Evolutionary conservation across 2,329 filamentous ascomycete species (phyloP).

Genomic region (Fusarium paranaense): DNA sequence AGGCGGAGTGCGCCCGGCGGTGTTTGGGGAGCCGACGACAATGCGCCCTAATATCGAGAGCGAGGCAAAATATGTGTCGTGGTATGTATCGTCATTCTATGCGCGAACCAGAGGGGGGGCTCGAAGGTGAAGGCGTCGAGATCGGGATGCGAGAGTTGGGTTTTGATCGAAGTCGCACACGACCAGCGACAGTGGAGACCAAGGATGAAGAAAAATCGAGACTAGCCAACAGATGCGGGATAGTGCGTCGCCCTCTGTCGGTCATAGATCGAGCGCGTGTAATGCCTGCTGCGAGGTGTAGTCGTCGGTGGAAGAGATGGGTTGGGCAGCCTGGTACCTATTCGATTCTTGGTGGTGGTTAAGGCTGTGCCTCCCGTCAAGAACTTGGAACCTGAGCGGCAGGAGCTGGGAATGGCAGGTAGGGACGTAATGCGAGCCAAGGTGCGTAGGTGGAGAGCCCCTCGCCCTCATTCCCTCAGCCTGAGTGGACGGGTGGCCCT

Average conservation of each 20-base stretch:
- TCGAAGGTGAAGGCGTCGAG: not conserved
- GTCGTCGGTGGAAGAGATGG: not conserved
- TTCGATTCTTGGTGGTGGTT: conserved; percentile 5
- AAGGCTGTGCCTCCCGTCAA: not conserved
- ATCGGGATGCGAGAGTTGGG: conserved; percentile 1
- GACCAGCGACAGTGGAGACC: conserved; percentile 14
- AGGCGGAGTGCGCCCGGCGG: not conserved
- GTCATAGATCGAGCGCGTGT: not conserved
- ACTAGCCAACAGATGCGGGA: conserved; percentile 14
- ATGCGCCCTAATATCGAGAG: conserved; percentile 17
- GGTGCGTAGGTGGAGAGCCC: conserved; percentile 20
- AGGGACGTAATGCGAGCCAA: conserved; percentile 2
- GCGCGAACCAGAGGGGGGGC: conserved; percentile 20
- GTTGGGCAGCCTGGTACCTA: not conserved
- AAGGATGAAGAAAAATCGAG: not conserved
- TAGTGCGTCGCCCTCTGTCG: conserved; percentile 23
- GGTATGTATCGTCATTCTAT: conserved; percentile 35
- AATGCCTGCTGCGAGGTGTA: conserved; percentile 3
- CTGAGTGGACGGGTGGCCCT: not conserved
- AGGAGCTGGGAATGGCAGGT: conserved; percentile 27
- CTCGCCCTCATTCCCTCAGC: not conserved
- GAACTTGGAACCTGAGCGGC: conserved; percentile 7
- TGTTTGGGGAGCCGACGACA: conserved; percentile 1
- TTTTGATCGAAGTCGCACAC: conserved; percentile 18
- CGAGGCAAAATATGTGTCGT: conserved; percentile 11